Percentiles rank a stretch among this genome's conserved stretches.
These are phyloP conservation scores for Glutinoglossum americanum DNA, from an alignment of 495 filamentous ascomycete species.

Conservation along the genomic window DNA sequence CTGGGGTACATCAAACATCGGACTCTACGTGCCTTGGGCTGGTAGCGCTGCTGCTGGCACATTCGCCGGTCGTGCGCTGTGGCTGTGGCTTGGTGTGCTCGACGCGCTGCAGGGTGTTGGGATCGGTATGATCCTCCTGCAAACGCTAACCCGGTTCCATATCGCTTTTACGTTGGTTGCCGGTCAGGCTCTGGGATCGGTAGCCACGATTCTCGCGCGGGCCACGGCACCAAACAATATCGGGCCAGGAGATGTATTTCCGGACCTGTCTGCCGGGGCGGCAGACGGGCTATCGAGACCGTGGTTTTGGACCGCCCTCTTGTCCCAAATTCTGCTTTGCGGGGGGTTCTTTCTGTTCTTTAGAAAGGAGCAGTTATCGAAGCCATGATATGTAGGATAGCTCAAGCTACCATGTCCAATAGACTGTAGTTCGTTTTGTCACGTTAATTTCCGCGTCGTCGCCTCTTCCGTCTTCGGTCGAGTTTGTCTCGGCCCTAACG, in stretches of 20 bases:
- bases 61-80: conserved; percentile 24
- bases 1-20: conserved; percentile 28
- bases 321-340: conserved; percentile 3
- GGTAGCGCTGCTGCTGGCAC: conserved; percentile 22
- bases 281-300: background rate
- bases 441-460: too few relatives aligned
- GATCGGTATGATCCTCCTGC: conserved; percentile 29
- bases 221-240: conserved; percentile 26
- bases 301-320: conserved; percentile 3
- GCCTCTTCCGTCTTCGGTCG: too few relatives aligned
- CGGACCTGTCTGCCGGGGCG: background rate
- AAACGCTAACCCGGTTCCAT: conserved; percentile 27
- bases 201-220: conserved; percentile 27
- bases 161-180: conserved; percentile 25
- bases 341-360: conserved; percentile 2
- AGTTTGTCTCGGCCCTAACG: too few relatives aligned
- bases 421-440: too few relatives aligned
- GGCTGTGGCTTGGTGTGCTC: conserved; percentile 29
- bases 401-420: too few relatives aligned
- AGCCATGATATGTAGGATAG: too few relatives aligned
- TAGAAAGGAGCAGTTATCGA: conserved; percentile 6
- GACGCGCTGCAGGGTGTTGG: conserved; percentile 28
- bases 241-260: conserved; percentile 15
- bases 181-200: conserved; percentile 12
- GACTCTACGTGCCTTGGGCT: conserved; percentile 27